Evolutionary conservation across 176 grass and related monocot species (phyloP), one percentile per base, ranked within the genome.

Genomic region (Luzula sylvatica): DNA sequence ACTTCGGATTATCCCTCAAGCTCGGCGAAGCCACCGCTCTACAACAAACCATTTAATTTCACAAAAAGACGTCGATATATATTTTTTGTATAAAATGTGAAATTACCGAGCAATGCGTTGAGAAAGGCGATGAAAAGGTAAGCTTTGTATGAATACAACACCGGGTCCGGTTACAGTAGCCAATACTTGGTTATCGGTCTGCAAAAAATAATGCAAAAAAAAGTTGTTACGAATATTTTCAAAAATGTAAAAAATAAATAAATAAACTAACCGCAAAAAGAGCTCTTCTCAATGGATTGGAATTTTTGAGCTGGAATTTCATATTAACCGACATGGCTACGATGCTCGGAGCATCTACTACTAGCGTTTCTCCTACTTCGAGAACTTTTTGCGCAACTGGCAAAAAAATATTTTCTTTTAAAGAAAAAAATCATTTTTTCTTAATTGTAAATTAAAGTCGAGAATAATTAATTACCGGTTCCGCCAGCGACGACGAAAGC

Each of bases 321-420:
- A 98, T 75, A 42, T 64, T 78, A 18, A 44, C 86, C 46, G 92
- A 65, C 71, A 85, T 88, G 61, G 92, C 92, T 26, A 90, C 65
- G 74, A 98, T 86, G 72, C 85, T 82, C 46, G 68, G 58, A 67
- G 72, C 60, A 61, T 98, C 92, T 42, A 83, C 81, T 44, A 77
- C 68, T 47, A 90, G 46, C 54, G 69, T 74, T 67, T 98, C 85
- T 8, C 56, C 71, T 16, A 76, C 73, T 65, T 59, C 68, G 61
- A 98, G 86, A 68, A 98, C 76, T 82, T 98, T 90, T 78, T 90
- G 92, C 75, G 71, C 87, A 56, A 98, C 92, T 90, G 73, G 30
- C 62, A 72, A 65, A 63, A 61, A 39, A 52, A 43, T 46, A 68
- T 41, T 18, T 22, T 18, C 42, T 20, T 9, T 15, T 11, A 52